Percentiles rank a stretch among this genome's conserved stretches.
phyloP scores from a whole-genome alignment of 208 protist genomes.

The Lotmaria passim region DNA sequence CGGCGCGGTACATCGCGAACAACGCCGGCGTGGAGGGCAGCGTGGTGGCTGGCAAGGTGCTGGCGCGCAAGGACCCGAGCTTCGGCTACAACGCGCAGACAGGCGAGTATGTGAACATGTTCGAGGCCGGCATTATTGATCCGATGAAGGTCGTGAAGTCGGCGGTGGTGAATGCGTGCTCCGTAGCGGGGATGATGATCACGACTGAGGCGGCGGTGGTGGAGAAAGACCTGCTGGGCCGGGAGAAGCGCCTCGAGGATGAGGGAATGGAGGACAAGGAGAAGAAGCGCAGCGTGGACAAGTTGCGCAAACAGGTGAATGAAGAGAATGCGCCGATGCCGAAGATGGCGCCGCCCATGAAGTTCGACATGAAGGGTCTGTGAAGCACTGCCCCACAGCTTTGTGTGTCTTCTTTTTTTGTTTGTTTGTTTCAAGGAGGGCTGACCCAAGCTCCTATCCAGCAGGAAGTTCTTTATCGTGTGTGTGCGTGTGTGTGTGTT shows the following conservation, averaged over 20 bases:
- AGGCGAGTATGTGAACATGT: conserved; percentile 98
- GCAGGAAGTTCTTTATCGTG: neutral
- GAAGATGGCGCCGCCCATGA: conserved; percentile 85
- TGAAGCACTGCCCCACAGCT: conserved; percentile 14
- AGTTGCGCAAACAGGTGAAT: conserved; percentile 73
- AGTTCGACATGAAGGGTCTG: conserved; percentile 88
- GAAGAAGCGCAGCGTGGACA: conserved; percentile 76
- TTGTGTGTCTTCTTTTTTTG: neutral
- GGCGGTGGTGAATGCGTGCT: conserved; percentile 97
- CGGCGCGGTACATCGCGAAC: conserved; percentile 93
- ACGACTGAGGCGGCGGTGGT: conserved; percentile 98
- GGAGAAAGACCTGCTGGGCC: conserved; percentile 77
- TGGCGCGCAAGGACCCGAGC: conserved; percentile 77
- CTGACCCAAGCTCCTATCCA: too few species aligned
- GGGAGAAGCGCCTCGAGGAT: conserved; percentile 70
- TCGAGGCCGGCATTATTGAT: conserved; percentile 99
- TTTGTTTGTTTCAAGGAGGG: neutral
- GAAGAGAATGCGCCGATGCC: conserved; percentile 83
- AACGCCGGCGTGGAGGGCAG: conserved; percentile 98
- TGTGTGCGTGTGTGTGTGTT: neutral
- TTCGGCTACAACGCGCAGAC: conserved; percentile 97
- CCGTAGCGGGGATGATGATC: conserved; percentile 98
- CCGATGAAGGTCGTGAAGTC: conserved; percentile 99
- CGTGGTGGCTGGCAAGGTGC: conserved; percentile 97
- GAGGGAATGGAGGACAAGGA: conserved; percentile 83